Evolutionary conservation across 2,329 filamentous ascomycete genomes (phyloP), one percentile per base, ranked within the genome.

Genomic region (Coniochaeta sp.): DNA sequence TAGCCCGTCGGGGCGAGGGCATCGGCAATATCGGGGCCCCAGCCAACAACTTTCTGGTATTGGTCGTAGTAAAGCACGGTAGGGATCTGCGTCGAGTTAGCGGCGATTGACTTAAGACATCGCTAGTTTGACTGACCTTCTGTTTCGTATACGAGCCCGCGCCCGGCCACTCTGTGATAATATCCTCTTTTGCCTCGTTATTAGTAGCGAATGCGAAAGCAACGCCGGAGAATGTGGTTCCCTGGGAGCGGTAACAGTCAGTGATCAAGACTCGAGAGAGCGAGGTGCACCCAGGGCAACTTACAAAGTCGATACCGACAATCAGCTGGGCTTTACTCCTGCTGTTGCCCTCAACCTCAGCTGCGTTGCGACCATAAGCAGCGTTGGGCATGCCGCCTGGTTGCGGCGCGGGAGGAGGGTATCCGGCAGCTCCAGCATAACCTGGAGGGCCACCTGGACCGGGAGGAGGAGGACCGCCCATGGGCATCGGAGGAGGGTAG

Each of bases 11-110:
- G 94, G 50, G 94, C 92, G 58, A 97, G 81, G 57, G 94, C 94
- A 72, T 97, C 92, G 55, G 94, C 90, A 63, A 97, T 97, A 76
- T 99, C 94, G 52, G 92, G 91, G 56, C 94, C 94, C 94, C 94
- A 99, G 62, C 94, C 94, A n/a, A 97, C 94, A 48, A 99, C 94
- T 71, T 97, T 96, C 66, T 99, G 94, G 70, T 96, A 96, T 72
- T 97, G 92, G 67, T 99, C 94, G 67, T 99, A 99, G 76, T 99
- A 99, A 55, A 99, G 82, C n/a, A 99, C 94, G 13, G 94, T 97
- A 14, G 94, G 94, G 61, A 99, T 97, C 94, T 95, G 64, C 31
- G 1, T 9, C 46, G 33, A 52, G 49, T 35, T 20, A 45, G 12
- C n/a, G 32, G 10, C 24, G 46, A 6, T 33, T 35, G 26, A 14